Base-by-base conservation (phyloP, 805 yeast species). In the Starmera quercuum region DNA sequence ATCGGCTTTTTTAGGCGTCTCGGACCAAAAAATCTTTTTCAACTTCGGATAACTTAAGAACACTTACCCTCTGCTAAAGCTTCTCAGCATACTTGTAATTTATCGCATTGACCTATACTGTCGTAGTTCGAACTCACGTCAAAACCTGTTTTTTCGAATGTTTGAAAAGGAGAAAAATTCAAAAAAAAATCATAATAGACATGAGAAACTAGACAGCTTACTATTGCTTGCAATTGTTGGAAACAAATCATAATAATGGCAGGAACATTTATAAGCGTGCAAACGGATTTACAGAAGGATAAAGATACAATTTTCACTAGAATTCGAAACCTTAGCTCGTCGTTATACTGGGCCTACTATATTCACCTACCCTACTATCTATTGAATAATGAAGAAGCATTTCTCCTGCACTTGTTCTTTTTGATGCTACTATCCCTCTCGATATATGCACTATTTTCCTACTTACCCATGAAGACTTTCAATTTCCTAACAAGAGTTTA, bases 311-410 rank as follows among this genome's bases (percentile, higher is more conserved):
- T 47, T 28, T 38, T 39, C 29, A 52, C 54, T 20, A 50, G 42
- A 38, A 34, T 55, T 24, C 55, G 46, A 33, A 54, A 52, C 25
- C 38, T 53, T 17, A 36, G 56, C n/a, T 52, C 51, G 27, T 52
- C 49, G 26, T 38, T 64, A 14, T 64, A 62, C 40, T 66, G 71
- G 71, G 61, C 57, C 31, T 66, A 66, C 39, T 65, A 64, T 34
- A 56, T 65, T 18, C 69, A 66, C 41, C 41, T 65, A 30, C 71
- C 71, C 13, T 65, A 58, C 41, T 65, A 64, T 37, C 37, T 66
- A 33, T 61, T 66, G 68, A 62, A 67, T 17, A 42, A 56, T 4
- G 58, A 55, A 29, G 71, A 66, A 34, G 66, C 71, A 2, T 59
- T 60, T 32, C 43, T 59, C 12, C 41, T 66, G 13, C 71, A 63